These are phyloP conservation scores for Iris pallida DNA, from an alignment of 116 monocot genomes.

Conservation along the genomic window DNA sequence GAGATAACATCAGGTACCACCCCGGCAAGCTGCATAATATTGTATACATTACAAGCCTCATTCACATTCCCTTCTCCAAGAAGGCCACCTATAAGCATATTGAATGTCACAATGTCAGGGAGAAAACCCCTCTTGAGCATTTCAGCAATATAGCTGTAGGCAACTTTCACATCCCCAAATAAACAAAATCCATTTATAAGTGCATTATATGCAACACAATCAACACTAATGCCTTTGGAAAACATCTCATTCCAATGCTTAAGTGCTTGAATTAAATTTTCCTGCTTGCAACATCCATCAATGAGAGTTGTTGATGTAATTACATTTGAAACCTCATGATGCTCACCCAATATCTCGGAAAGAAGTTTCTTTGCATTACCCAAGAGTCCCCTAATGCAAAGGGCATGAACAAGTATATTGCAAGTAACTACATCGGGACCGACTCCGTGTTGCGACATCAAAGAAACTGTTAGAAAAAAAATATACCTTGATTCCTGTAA, in stretches of 20 bases:
- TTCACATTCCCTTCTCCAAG: constrained; percentile 35
- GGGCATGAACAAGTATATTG: constrained; percentile 53
- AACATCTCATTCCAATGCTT: constrained; percentile 45
- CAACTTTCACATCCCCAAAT: constrained; percentile 31
- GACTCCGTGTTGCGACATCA: constrained; percentile 49
- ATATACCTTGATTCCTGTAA: too few relatives aligned
- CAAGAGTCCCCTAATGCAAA: constrained; percentile 42
- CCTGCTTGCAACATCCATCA: constrained; percentile 45
- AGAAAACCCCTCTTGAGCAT: constrained; percentile 64
- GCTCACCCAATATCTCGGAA: constrained; percentile 35
- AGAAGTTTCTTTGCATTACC: constrained; percentile 47
- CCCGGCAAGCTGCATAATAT: constrained; percentile 34
- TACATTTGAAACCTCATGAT: constrained; percentile 30
- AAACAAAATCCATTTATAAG: constrained; percentile 58
- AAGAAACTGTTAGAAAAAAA: too few relatives aligned
- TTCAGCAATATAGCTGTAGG: constrained; percentile 44
- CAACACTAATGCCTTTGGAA: constrained; percentile 25
- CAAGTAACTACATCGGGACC: constrained; percentile 47
- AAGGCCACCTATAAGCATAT: constrained; percentile 52
- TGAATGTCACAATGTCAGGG: constrained; percentile 68
- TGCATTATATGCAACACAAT: constrained; percentile 61
- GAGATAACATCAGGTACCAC: constrained; percentile 44
- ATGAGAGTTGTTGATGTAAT: constrained; percentile 69
- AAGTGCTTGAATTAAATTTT: constrained; percentile 40
- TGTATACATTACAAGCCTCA: constrained; percentile 50